Evolutionary conservation across 257 asterid genomes (phyloP), one percentile per base, ranked within the genome.

Genomic region (Solanum medicagineum): DNA sequence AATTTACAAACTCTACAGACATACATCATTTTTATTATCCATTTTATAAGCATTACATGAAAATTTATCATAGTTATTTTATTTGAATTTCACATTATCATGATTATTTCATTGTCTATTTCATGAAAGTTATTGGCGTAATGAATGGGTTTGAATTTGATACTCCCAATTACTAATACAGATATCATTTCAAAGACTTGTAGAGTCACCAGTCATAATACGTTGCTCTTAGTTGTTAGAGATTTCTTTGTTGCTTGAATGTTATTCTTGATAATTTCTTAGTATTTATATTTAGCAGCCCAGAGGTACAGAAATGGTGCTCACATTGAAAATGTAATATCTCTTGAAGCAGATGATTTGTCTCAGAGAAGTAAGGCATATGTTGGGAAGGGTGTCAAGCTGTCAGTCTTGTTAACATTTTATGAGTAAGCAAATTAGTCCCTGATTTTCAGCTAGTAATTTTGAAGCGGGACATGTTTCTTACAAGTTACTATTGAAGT

Each of bases 311-410:
- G 98, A 89, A 94, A 84, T 84, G 98, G 98, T 44, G 91, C 98
- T 71, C 95, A 91, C 87, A 92, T 90, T 0, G 98, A 96, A 88
- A 95, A 95, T 84, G 88, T 96, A 85, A 91, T 96, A 65, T 93
- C 99, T 53, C 91, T 96, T 84, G 97, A 96, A 81, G 96, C 96
- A 36, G 89, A 92, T 47, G 98, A 94, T 87, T 86, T 93, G 59
- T 96, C 98, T 87, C 98, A 92, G 90, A 96, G 94, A 89, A 94
- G 98, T 90, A 94, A 92, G 87, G 95, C 98, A 8, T 95, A 95
- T 84, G 97, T 94, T 60, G 99, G 99, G 89, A 96, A 96, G 89
- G 36, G 36, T 29, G 36, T 91, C 98, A 2, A 93, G 94, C 89
- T 89, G 92, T 86, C 92, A 85, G 86, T 89, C 98, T 14, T 88